Evolutionary conservation across 176 grass and related monocot genomes (phyloP).

Genomic region (Tuctoria greenei): DNA sequence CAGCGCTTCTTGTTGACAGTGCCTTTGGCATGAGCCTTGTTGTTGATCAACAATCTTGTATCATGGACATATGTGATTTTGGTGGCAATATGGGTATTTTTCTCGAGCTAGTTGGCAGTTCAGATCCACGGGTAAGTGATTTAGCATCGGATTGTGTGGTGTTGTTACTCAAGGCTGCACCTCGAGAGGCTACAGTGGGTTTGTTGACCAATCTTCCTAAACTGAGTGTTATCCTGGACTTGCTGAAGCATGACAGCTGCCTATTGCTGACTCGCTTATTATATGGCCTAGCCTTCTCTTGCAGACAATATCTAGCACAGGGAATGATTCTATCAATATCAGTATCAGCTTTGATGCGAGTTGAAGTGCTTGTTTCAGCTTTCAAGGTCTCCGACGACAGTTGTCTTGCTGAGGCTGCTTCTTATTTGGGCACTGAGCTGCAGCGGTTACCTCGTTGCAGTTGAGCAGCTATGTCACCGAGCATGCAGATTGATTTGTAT

Average conservation of each 20-base stretch:
- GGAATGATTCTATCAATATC: slow-evolving; percentile 94
- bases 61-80: slow-evolving; percentile 93
- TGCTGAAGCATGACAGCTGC: slow-evolving; percentile 53
- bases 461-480: slow-evolving; percentile 40
- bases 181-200: slow-evolving; percentile 77
- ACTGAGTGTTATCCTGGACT: slow-evolving; percentile 50
- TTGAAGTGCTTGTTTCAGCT: slow-evolving; percentile 59
- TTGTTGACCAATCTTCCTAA: slow-evolving; percentile 83
- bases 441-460: slow-evolving; percentile 79
- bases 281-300: slow-evolving; percentile 79
- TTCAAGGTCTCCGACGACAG: slow-evolving; percentile 63
- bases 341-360: slow-evolving; percentile 60
- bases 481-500: neutral
- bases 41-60: slow-evolving; percentile 70
- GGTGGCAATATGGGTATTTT: slow-evolving; percentile 80
- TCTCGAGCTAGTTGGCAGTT: slow-evolving; percentile 60
- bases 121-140: slow-evolving; percentile 67
- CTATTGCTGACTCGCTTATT: slow-evolving; percentile 63
- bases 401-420: slow-evolving; percentile 59
- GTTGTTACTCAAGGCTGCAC: slow-evolving; percentile 74
- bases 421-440: slow-evolving; percentile 57
- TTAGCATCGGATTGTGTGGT: slow-evolving; percentile 79
- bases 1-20: slow-evolving; percentile 68
- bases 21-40: slow-evolving; percentile 88
- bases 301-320: slow-evolving; percentile 82